phyloP scores from a whole-genome alignment of 176 grass and related monocot species.

The Lolium rigidum region DNA sequence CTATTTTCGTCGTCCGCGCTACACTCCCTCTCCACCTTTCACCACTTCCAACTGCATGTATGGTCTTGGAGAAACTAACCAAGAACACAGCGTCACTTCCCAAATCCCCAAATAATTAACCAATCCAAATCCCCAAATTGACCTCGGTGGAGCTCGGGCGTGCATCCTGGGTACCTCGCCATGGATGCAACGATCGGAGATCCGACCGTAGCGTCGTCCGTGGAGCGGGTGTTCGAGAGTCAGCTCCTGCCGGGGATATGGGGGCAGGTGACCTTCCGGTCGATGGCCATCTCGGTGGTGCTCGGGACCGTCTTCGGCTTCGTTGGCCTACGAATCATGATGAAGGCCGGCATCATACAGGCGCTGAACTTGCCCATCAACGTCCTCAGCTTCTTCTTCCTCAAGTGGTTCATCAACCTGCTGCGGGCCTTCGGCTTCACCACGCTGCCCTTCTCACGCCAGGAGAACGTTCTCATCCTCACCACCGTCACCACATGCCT shows the following conservation, averaged over 20 bases:
- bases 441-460: conserved; percentile 52
- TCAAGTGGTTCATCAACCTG: conserved; percentile 36
- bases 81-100: neutral
- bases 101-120: neutral
- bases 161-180: neutral
- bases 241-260: conserved; percentile 35
- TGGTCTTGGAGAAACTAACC: neutral
- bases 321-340: conserved; percentile 54
- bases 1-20: conserved; percentile 35
- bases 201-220: conserved; percentile 6
- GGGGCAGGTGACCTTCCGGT: conserved; percentile 49
- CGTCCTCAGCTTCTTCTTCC: conserved; percentile 59
- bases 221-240: conserved; percentile 62
- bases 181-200: conserved; percentile 58
- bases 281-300: conserved; percentile 44
- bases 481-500: conserved; percentile 47
- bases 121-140: neutral
- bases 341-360: conserved; percentile 56
- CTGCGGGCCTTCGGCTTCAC: conserved; percentile 24
- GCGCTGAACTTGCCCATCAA: conserved; percentile 56
- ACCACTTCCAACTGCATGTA: neutral
- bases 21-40: conserved; percentile 39
- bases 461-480: conserved; percentile 60
- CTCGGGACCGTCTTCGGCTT: conserved; percentile 48
- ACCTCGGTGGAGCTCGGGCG: neutral